Evolutionary conservation across 805 yeast genomes (phyloP).

Genomic region (Maudiozyma serrabonitensis): DNA sequence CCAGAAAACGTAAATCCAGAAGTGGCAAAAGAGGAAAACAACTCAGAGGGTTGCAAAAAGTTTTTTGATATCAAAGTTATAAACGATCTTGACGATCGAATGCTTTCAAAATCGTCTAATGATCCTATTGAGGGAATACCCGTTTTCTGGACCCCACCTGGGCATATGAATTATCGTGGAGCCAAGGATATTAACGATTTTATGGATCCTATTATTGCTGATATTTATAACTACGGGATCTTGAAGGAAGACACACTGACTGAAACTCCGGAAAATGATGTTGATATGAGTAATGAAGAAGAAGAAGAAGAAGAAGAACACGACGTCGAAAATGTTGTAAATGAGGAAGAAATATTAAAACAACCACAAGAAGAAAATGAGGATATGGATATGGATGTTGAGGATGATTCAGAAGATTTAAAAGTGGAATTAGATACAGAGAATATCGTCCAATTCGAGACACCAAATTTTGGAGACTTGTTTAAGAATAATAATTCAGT

Average conservation of each 20-base stretch:
- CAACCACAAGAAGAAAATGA: neutral
- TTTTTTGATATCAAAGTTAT: slow-evolving; percentile 16
- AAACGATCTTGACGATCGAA: slow-evolving; percentile 1
- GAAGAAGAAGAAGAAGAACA: neutral
- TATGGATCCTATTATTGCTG: slow-evolving; percentile 12
- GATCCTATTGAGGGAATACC: neutral
- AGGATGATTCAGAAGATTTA: neutral
- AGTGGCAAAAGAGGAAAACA: neutral
- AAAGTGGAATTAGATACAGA: neutral
- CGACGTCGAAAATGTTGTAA: neutral
- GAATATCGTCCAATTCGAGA: neutral
- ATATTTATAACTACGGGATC: slow-evolving; percentile 17
- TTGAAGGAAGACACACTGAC: neutral
- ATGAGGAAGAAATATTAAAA: neutral
- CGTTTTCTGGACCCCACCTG: slow-evolving; percentile 20
- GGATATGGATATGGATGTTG: neutral
- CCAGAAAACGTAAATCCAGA: too few species aligned
- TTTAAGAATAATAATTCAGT: slow-evolving; percentile 23
- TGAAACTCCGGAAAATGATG: neutral
- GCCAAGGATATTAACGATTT: slow-evolving; percentile 12
- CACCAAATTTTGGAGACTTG: neutral
- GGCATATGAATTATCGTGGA: slow-evolving; percentile 9
- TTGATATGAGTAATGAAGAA: neutral
- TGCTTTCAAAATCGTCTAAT: neutral
- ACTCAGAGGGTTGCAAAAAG: neutral